Percentiles rank a stretch among this genome's conserved stretches.
phyloP scores from a whole-genome alignment of 495 filamentous ascomycete species.

The Alectoria sarmentosa region DNA sequence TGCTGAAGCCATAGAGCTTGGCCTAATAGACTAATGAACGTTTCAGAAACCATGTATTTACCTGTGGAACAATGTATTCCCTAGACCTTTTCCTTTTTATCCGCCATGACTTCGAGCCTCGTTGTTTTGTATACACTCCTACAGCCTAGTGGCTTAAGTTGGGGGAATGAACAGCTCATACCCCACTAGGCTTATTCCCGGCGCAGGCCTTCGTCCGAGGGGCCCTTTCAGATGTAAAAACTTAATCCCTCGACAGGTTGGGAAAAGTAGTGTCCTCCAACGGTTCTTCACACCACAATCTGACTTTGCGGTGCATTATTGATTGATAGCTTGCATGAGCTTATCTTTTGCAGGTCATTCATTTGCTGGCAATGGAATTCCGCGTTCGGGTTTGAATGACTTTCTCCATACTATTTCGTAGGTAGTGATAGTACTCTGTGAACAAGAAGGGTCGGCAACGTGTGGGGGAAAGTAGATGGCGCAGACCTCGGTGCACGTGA shows the following conservation, averaged over 20 bases:
- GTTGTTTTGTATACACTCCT: not conserved
- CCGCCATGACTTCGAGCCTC: not conserved
- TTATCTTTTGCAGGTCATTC: not conserved
- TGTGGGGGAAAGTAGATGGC: too few species aligned
- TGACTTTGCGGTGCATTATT: not conserved
- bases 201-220: too few species aligned
- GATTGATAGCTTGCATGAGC: not conserved
- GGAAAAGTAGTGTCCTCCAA: not conserved
- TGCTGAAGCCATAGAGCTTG: not conserved
- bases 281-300: not conserved
- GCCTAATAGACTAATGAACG: slow-evolving; percentile 9
- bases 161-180: not conserved
- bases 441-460: too few species aligned
- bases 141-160: not conserved
- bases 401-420: not conserved
- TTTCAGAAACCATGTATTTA: not conserved
- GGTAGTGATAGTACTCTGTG: not conserved
- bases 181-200: not conserved
- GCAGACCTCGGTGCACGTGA: too few species aligned
- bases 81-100: not conserved
- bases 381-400: not conserved
- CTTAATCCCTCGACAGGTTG: not conserved
- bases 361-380: not conserved
- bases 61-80: not conserved
- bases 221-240: too few species aligned